Base-by-base conservation (phyloP, 768 basidiomycete species). In the Mycena rosella region DNA sequence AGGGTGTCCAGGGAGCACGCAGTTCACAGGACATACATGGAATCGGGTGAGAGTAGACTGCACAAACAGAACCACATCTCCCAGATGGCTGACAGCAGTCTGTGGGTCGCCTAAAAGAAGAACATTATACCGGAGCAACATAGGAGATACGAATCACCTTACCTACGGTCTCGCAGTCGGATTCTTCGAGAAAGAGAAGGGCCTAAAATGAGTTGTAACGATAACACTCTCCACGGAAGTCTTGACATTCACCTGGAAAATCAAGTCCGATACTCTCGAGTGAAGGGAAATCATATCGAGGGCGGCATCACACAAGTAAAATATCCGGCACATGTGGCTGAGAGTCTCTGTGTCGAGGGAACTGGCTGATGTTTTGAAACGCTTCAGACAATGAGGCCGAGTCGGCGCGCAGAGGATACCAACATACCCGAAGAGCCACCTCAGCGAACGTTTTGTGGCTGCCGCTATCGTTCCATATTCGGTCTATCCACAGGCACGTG, bases 81-180 rank as follows among this genome's bases (percentile, higher is more conserved):
- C 94, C 2, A 94, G 80, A 75, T 93, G 90, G 65, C 86, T 88
- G 42, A 94, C 86, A 6, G 93, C 93, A 20, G 90, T 91, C 77
- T 94, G 94, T 20, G 94, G 94, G 77, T 95, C 93, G 52, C 93
- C 93, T 95, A 68, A 61, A 22, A 40, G 40, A 63, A 65, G 40
- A 63, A 65, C 61, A 65, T 29, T 58, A 60, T 15, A 40, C 14
- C 26, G 30, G n/a, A 48, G 45, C 38, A 20, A 56, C 29, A 24
- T 52, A 14, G 15, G 32, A 24, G 11, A 36, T 10, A 44, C 17
- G 44, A 32, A 20, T 20, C 24, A 62, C 81, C 90, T 27, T 75
- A 91, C 93, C 93, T 34, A 95, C 90, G 24, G 88, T 90, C 74
- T 94, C 93, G 68, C 91, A 94, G 72, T 94, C 92, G 71, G 91